Base-by-base conservation (phyloP, 352 stramenopile species). In the Pythium angustatum region DNA sequence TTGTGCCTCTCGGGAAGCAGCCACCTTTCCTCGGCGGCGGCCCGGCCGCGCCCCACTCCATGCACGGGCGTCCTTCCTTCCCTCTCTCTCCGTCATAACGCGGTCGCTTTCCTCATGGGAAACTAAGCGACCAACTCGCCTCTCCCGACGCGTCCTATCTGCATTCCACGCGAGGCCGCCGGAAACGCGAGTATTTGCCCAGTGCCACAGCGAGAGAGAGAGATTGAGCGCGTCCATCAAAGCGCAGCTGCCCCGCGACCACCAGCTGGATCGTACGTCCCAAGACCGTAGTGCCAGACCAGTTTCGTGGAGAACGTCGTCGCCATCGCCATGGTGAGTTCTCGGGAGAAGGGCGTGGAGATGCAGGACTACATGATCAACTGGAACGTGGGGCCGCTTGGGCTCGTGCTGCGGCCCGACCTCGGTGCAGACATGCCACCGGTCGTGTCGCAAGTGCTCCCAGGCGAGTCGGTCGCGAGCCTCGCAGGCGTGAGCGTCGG, bases 281-380 rank as follows among this genome's bases (percentile, higher is more conserved):
- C n/a, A n/a, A n/a, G n/a, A n/a, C n/a, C n/a, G n/a, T n/a, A n/a
- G n/a, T n/a, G n/a, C n/a, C n/a, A n/a, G n/a, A 19, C 17, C 50
- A 57, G 50, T 24, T 50, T 5, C 22, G 12, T 1, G 34, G 12
- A 44, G 9, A 27, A 19, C 9, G 36, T 21, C 7, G 31, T 15
- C 28, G 43, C n/a, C 28, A 17, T 17, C 36, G 45, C 10, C 19
- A 69, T 69, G 62, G 48, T 53, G 45, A 62, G 53, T 52, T 59
- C 54, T 10, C 62, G 54, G 14, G 62, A 63, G 4, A 34, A 34
- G 33, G 54, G 51, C 51, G 41, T 59, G 10, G 53, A 62, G 43
- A 75, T 72, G 83, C 76, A 87, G 63, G 84, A 93, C 62, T 93
- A 90, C 73, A 81, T 91, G 49, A 91, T 93, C 71, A 91, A 93